Base-by-base conservation (phyloP, 2,329 filamentous ascomycete genomes). In the Periconia sp. region DNA sequence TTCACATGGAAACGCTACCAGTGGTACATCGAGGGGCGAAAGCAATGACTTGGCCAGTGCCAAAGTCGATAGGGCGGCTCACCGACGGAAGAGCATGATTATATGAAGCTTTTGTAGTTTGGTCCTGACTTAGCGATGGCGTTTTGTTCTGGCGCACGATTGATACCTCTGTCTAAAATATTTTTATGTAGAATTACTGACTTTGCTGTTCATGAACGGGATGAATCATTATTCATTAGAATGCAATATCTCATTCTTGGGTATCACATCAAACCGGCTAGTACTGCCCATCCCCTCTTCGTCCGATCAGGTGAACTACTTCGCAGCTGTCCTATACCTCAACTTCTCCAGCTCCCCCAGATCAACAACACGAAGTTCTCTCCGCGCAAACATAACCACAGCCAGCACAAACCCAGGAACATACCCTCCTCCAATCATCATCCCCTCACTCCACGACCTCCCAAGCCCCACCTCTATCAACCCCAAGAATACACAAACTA, bases 331-430 rank as follows among this genome's bases (percentile, higher is more conserved):
- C 50, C 81, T 78, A 74, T 90, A 90, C 69, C 77, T 83, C 64
- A 90, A 75, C 50, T 74, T 76, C 46, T 81, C 76, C 62, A 92
- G 72, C 64, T 89, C 88, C 57, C 77, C 85, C 6, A 89, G 82
- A 73, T 92, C 87, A 9, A 92, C 82, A 45, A 85, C 80, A 3
- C 81, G 81, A 82, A 92, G 86, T 65, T 88, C 79, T 48, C 83
- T 74, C 72, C 91, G 86, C 30, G 84, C 84, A 45, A 82, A 71
- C 52, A 91, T 62, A 6, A 86, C 79, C 18, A 89, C 77, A 0
- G 60, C 78, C 63, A 89, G 86, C 1, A 91, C 81, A 1, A 86
- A 55, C 7, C 64, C 72, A 2, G 77, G 76, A 42, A 79, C 40
- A 58, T 76, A 63, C 73, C 64, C 77, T 53, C 69, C 67, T 10